phyloP scores from a whole-genome alignment of 2,329 filamentous ascomycete species.

The Blastomyces gilchristii region DNA sequence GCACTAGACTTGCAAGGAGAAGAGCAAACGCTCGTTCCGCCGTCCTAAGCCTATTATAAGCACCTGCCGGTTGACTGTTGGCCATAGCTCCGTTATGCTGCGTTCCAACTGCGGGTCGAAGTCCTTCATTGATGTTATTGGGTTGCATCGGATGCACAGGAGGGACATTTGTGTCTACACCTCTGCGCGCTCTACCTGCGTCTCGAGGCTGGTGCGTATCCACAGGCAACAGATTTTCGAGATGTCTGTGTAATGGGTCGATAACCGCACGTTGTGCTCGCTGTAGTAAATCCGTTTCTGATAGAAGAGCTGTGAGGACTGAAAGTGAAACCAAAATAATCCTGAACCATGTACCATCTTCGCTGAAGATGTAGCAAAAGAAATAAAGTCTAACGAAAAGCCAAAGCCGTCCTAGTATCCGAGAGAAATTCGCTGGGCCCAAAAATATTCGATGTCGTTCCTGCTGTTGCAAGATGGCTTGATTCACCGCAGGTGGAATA shows the following conservation, averaged over 20 bases:
- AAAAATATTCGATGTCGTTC: constrained; percentile 4
- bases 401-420: constrained; percentile 40
- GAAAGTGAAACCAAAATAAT: constrained; percentile 32
- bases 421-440: constrained; percentile 2
- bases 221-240: constrained; percentile 34
- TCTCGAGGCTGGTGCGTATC: constrained; percentile 18
- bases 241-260: constrained; percentile 34
- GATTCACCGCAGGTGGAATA: neutral
- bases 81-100: neutral
- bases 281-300: constrained; percentile 32
- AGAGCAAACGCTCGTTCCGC: constrained; percentile 48
- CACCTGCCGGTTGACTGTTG: neutral
- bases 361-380: constrained; percentile 49
- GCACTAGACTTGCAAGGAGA: constrained; percentile 53
- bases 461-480: constrained; percentile 3
- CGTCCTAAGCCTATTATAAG: constrained; percentile 14
- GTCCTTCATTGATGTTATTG: neutral
- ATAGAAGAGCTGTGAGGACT: constrained; percentile 31
- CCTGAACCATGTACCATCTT: constrained; percentile 38
- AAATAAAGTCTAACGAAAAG: constrained; percentile 48
- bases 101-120: neutral
- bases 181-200: constrained; percentile 2
- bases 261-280: constrained; percentile 28
- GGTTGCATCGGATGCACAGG: neutral
- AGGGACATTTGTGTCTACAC: constrained; percentile 1